phyloP scores from a whole-genome alignment of 768 basidiomycete genomes.

The Pleurotus tuber-regium region DNA sequence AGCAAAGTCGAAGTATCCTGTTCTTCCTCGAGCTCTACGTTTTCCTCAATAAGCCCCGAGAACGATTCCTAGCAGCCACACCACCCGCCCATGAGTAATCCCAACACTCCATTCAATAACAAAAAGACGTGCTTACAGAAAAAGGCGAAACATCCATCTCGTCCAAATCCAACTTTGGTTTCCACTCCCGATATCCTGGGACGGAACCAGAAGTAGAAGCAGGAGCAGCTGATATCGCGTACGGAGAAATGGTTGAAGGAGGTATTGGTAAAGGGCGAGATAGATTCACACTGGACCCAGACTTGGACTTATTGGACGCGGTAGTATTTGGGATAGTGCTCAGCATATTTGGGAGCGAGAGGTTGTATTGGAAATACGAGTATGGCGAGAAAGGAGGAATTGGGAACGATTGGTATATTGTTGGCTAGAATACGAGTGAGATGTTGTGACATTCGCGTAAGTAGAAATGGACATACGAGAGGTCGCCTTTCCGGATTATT shows the following conservation, averaged over 20 bases:
- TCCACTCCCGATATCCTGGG: not conserved
- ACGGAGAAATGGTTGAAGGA: not conserved
- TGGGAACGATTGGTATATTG: not conserved
- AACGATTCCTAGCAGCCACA: not conserved
- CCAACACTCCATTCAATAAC: not conserved
- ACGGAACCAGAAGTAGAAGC: not conserved
- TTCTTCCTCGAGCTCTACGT: not conserved
- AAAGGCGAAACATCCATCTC: conserved; percentile 1
- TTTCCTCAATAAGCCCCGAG: not conserved
- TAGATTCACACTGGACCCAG: not conserved
- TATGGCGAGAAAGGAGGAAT: not conserved
- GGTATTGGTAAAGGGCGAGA: not conserved
- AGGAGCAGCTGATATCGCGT: not conserved
- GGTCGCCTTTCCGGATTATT: too few species aligned
- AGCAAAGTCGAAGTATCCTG: not conserved
- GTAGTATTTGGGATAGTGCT: too few species aligned
- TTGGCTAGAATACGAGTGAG: too few species aligned
- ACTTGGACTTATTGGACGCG: not conserved
- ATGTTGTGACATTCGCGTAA: too few species aligned
- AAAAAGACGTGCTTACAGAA: not conserved
- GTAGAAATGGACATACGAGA: too few species aligned
- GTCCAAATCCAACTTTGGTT: not conserved
- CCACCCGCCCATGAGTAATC: not conserved
- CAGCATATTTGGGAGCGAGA: not conserved
- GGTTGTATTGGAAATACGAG: not conserved